Conservation (phyloP, 2,329 filamentous ascomycete species). For the Cercospora nicotianae region DNA sequence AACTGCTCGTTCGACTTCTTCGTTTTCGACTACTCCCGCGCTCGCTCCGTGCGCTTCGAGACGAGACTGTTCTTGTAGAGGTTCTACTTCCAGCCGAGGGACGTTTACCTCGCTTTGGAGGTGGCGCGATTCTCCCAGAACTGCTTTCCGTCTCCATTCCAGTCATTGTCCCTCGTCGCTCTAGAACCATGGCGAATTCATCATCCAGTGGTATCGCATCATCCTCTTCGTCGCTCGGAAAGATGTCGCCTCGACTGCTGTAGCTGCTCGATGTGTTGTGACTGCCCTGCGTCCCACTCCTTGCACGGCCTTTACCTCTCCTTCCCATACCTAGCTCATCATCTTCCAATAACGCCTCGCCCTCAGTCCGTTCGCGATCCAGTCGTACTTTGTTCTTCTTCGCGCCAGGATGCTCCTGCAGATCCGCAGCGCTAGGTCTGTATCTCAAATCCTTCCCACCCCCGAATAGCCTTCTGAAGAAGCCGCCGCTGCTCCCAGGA, state of each 20-base stretch:
- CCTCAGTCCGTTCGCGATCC: conserved; percentile 52
- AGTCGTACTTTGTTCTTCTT: conserved; percentile 35
- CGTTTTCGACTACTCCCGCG: conserved; percentile 19
- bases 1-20: conserved; percentile 25
- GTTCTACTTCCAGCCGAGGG: conserved; percentile 44
- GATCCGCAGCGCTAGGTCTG: conserved; percentile 83
- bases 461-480: conserved; percentile 80
- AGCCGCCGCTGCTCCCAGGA: conserved; percentile 76
- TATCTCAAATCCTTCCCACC: conserved; percentile 72
- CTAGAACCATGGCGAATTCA: conserved; percentile 82
- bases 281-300: conserved; percentile 77
- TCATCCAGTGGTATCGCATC: conserved; percentile 92
- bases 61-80: conserved; percentile 31
- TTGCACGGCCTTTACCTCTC: conserved; percentile 52
- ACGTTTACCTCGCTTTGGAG: conserved; percentile 37
- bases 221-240: conserved; percentile 81
- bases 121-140: conserved; percentile 58
- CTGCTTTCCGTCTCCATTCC: conserved; percentile 66
- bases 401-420: conserved; percentile 80
- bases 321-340: conserved; percentile 48
- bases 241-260: conserved; percentile 84
- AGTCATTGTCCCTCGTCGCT: conserved; percentile 58
- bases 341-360: conserved; percentile 70
- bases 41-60: conserved; percentile 27
- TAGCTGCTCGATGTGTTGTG: conserved; percentile 81